A percentile compares a stretch with the other conserved stretches of the same genome.
These are phyloP conservation scores for Trichoderma hamatum DNA, from an alignment of 2,329 filamentous ascomycete species.

Conservation along the genomic window DNA sequence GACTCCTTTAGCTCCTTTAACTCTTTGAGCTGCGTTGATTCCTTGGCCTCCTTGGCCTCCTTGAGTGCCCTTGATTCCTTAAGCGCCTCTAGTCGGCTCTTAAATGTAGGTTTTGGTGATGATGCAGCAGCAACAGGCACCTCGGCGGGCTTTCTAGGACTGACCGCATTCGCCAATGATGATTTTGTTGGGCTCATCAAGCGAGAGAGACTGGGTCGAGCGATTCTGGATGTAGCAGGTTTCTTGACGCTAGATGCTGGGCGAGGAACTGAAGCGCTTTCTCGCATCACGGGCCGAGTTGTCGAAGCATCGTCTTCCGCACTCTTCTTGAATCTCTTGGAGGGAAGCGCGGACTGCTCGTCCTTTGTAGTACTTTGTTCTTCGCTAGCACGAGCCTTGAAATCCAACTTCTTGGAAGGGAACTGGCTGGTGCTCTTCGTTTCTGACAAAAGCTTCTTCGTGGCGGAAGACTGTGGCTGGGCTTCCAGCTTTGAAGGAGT, in stretches of 20 bases:
- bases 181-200: slow-evolving; percentile 80
- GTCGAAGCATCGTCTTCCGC: slow-evolving; percentile 70
- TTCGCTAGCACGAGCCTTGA: slow-evolving; percentile 31
- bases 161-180: slow-evolving; percentile 60
- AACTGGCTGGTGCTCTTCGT: slow-evolving; percentile 39
- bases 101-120: slow-evolving; percentile 51
- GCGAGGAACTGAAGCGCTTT: slow-evolving; percentile 53
- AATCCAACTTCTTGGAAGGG: slow-evolving; percentile 34
- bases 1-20: no score
- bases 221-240: slow-evolving; percentile 42
- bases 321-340: slow-evolving; percentile 73
- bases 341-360: slow-evolving; percentile 39
- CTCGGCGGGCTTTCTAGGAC: slow-evolving; percentile 36
- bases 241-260: slow-evolving; percentile 43
- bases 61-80: neutral
- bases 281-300: slow-evolving; percentile 61
- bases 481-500: slow-evolving; percentile 63
- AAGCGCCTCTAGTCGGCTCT: slow-evolving; percentile 24
- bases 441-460: slow-evolving; percentile 45
- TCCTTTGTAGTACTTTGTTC: slow-evolving; percentile 21
- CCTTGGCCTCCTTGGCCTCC: neutral
- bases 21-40: neutral
- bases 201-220: slow-evolving; percentile 55
- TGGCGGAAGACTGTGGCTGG: slow-evolving; percentile 51
- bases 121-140: slow-evolving; percentile 45